Percentiles rank a stretch among this genome's conserved stretches.
Evolutionary conservation across 1,284 basidiomycete species (phyloP).

Genomic region (Irpex lacteus): DNA sequence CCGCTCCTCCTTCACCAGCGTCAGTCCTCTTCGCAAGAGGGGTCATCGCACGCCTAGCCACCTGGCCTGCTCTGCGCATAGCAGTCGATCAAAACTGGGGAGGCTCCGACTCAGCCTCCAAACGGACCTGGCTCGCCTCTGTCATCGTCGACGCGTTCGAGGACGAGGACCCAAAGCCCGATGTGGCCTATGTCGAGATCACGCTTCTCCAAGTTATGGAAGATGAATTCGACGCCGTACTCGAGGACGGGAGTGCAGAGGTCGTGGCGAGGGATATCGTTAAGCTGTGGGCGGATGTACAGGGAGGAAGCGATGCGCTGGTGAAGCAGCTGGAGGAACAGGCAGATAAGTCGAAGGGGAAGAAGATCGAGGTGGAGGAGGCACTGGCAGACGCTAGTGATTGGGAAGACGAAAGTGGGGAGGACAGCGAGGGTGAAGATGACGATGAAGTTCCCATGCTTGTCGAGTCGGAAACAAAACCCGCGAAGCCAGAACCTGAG

Average conservation of each 20-base stretch:
- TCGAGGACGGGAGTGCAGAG: conserved; percentile 81
- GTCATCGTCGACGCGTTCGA: conserved; percentile 86
- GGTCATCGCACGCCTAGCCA: conserved; percentile 71
- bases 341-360: conserved; percentile 60
- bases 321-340: conserved; percentile 57
- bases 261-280: conserved; percentile 70
- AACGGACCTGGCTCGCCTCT: conserved; percentile 80
- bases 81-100: conserved; percentile 85
- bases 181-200: conserved; percentile 75
- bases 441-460: conserved; percentile 56
- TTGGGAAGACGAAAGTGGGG: conserved; percentile 38
- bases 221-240: conserved; percentile 79
- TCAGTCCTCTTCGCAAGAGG: conserved; percentile 82
- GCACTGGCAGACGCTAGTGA: conserved; percentile 34
- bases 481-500: conserved; percentile 54
- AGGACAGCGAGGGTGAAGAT: conserved; percentile 48
- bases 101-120: conserved; percentile 66
- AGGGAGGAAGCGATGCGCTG: conserved; percentile 39
- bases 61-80: conserved; percentile 83
- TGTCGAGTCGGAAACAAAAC: conserved; percentile 31
- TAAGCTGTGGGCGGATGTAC: conserved; percentile 58
- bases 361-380: conserved; percentile 27
- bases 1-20: conserved; percentile 34
- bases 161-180: conserved; percentile 51
- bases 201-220: conserved; percentile 76